Evolutionary conservation across 2,329 filamentous ascomycete genomes (phyloP).

Genomic region (Rhynchosporium agropyri): DNA sequence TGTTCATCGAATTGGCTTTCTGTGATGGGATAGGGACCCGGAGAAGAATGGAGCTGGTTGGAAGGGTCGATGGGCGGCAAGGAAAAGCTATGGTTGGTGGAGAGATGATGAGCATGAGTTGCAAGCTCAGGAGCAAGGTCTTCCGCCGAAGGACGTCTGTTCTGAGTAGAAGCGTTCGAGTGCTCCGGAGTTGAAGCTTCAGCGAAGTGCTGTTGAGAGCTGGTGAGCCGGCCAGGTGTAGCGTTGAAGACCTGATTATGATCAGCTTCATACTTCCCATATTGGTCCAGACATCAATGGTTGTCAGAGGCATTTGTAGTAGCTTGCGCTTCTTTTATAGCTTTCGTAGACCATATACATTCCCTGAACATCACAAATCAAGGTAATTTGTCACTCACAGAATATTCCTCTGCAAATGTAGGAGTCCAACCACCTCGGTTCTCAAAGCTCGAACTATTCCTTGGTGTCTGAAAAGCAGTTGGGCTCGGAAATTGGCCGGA

Average conservation of each 20-base stretch:
- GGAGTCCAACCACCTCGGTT: slow-evolving; percentile 60
- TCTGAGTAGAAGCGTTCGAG: slow-evolving; percentile 42
- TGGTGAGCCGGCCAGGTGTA: slow-evolving; percentile 61
- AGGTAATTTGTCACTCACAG: slow-evolving; percentile 45
- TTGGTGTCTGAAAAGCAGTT: slow-evolving; percentile 57
- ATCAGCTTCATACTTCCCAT: slow-evolving; percentile 12
- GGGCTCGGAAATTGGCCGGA: slow-evolving; percentile 57
- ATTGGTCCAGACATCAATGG: background rate
- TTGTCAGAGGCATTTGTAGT: background rate
- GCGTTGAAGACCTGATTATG: slow-evolving; percentile 53
- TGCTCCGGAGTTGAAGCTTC: slow-evolving; percentile 36
- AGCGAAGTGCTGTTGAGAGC: slow-evolving; percentile 36
- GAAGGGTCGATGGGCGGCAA: slow-evolving; percentile 63
- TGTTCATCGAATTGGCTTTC: slow-evolving; percentile 37
- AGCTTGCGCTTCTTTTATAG: background rate
- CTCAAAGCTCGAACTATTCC: slow-evolving; percentile 51
- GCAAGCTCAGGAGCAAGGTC: slow-evolving; percentile 54
- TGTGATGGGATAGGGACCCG: slow-evolving; percentile 44
- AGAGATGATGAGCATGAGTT: slow-evolving; percentile 65
- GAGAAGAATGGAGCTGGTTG: slow-evolving; percentile 60
- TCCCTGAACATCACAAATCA: background rate
- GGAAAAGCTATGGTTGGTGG: slow-evolving; percentile 54
- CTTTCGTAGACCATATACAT: background rate
- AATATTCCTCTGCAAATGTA: slow-evolving; percentile 65
- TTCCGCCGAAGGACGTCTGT: slow-evolving; percentile 51